Evolutionary conservation across 2,329 filamentous ascomycete species (phyloP).

Genomic region (Hirsutella rhossiliensis): DNA sequence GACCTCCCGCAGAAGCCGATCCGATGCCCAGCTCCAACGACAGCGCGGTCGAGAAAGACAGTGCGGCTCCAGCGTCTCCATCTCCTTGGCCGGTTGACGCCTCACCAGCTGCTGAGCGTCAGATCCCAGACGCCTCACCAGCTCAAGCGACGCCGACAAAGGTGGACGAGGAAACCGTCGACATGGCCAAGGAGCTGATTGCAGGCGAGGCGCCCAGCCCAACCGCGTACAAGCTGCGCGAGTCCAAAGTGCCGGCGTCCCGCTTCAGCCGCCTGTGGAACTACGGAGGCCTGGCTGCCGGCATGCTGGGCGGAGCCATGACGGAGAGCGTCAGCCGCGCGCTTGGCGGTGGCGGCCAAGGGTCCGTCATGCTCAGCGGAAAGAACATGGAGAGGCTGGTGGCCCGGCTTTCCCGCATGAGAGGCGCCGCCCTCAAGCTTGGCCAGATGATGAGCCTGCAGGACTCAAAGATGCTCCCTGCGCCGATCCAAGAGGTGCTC

Average conservation of each 20-base stretch:
- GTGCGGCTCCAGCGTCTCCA: not conserved
- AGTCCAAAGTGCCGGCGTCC: conserved; percentile 83
- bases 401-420: conserved; percentile 86
- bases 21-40: not conserved
- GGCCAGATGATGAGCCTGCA: conserved; percentile 99
- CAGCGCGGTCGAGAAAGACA: not conserved
- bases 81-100: conserved; percentile 1
- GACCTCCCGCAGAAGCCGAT: conserved; percentile 9
- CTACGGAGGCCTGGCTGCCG: conserved; percentile 83
- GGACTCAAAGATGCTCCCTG: conserved; percentile 88
- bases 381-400: conserved; percentile 90
- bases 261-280: conserved; percentile 86
- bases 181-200: conserved; percentile 15
- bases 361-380: conserved; percentile 78
- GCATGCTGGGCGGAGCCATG: conserved; percentile 88
- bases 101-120: not conserved
- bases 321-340: conserved; percentile 73
- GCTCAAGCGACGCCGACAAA: not conserved
- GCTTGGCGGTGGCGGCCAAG: conserved; percentile 53
- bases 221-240: conserved; percentile 56
- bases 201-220: conserved; percentile 7
- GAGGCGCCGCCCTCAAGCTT: conserved; percentile 90
- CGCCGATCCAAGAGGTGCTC: conserved; percentile 75
- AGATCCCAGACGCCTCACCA: not conserved
- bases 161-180: conserved; percentile 4